These are phyloP conservation scores for Colletotrichum zoysiae DNA, from an alignment of 2,329 filamentous ascomycete genomes.

Conservation along the genomic window DNA sequence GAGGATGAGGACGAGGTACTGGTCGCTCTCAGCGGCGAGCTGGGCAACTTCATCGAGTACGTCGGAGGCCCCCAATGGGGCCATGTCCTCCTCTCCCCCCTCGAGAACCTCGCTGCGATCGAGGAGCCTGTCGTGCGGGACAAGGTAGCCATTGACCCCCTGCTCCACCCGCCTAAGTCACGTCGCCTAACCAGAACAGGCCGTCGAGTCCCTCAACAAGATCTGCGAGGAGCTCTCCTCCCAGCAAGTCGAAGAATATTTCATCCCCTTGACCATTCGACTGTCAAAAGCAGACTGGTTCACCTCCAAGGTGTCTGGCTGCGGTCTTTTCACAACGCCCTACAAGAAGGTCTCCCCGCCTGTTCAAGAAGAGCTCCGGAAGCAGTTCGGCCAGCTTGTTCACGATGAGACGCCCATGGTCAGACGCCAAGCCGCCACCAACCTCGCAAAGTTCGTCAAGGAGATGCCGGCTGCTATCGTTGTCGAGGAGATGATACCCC, in stretches of 20 bases:
- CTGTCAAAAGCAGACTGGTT: constrained; percentile 99
- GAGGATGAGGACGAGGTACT: constrained; percentile 99
- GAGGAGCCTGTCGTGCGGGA: constrained; percentile 98
- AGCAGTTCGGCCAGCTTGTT: constrained; percentile 92
- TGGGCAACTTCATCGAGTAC: constrained; percentile 97
- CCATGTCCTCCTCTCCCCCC: constrained; percentile 94
- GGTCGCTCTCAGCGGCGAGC: constrained; percentile 95
- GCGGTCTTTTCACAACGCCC: constrained; percentile 91
- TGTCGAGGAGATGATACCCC: constrained; percentile 98
- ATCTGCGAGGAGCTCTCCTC: constrained; percentile 94
- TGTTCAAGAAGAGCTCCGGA: constrained; percentile 91
- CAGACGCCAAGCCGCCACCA: constrained; percentile 93
- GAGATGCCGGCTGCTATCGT: constrained; percentile 93
- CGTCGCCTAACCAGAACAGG: constrained; percentile 64
- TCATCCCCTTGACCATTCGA: constrained; percentile 94
- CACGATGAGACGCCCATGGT: constrained; percentile 99
- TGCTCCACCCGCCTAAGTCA: constrained; percentile 29
- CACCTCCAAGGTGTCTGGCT: constrained; percentile 98
- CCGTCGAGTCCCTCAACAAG: constrained; percentile 99
- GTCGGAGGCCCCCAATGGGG: constrained; percentile 94
- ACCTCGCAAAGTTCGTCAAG: constrained; percentile 97
- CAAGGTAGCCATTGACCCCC: constrained; percentile 73
- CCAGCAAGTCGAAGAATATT: constrained; percentile 95
- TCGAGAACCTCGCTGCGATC: constrained; percentile 98
- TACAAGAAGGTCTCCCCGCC: constrained; percentile 90